Evolutionary conservation across 176 grass and related monocot genomes (phyloP).

Genomic region (Carex kokanica): DNA sequence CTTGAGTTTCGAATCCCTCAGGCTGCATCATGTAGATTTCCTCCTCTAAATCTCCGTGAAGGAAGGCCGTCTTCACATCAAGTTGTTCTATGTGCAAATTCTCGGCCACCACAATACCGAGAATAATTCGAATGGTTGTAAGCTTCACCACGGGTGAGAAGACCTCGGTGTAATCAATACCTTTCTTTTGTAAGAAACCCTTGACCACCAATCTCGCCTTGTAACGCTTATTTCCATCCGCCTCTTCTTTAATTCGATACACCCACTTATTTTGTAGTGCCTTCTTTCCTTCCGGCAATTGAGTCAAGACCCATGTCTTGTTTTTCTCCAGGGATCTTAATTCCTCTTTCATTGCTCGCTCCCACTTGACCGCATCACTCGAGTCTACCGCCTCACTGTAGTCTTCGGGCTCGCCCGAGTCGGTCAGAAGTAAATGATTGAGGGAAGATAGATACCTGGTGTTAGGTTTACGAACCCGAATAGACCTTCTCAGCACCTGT

Average conservation of each 20-base stretch:
- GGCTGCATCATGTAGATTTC: too few relatives aligned
- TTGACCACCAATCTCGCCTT: background rate
- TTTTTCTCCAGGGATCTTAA: background rate
- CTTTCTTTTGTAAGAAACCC: background rate
- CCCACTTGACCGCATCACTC: background rate
- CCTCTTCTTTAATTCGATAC: slow-evolving; percentile 4
- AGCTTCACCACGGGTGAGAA: too few relatives aligned
- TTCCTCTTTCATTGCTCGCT: background rate
- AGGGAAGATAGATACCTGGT: background rate
- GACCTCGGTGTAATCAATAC: too few relatives aligned
- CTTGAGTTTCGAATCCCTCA: too few relatives aligned
- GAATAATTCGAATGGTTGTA: too few relatives aligned
- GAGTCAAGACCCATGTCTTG: background rate
- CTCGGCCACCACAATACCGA: too few relatives aligned
- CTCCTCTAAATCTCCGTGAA: too few relatives aligned
- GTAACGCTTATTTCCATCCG: background rate
- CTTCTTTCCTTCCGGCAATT: background rate
- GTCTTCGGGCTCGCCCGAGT: background rate
- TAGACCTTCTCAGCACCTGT: background rate
- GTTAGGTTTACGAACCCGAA: background rate
- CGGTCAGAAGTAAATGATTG: background rate
- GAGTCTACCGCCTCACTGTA: background rate
- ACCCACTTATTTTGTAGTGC: background rate
- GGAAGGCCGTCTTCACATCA: too few relatives aligned
- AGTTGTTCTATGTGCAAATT: too few relatives aligned